Evolutionary conservation across 805 yeast genomes (phyloP), one percentile per base, ranked within the genome.

Genomic region (Lipomyces spencermartinsiae): DNA sequence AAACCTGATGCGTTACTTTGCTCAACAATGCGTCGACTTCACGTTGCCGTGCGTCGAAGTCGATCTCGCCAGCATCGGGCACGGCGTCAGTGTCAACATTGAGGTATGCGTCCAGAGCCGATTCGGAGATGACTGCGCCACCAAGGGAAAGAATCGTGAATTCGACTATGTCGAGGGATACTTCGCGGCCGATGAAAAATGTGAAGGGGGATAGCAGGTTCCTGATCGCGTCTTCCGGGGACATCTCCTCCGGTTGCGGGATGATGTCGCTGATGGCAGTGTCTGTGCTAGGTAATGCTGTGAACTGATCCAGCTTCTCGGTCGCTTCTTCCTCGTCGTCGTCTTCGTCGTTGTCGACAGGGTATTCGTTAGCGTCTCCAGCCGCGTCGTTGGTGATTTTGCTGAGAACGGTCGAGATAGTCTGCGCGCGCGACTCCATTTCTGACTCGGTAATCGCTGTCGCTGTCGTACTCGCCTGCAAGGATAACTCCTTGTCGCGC

Each of bases 121-220:
- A 86, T 80, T 95, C 99, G 75, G 97, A 89, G 59, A 93, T 86
- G 46, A 92, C 84, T 68, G 84, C 83, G 62, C 98, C 98, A 69
- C 98, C 98, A 75, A 90, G 87, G 0, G 97, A 86, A 66, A 93
- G 82, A 67, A 93, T 88, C 71, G 93, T 84, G 78, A 95, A 91
- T 81, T 95, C 98, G 72, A 94, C 82, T 73, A 93, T 86, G 74
- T 95, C 98, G 70, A 93, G 82, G 33, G 98, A 92, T 54, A 95
- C 98, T 82, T 95, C 99, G 80, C 99, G 90, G 64, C 98, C 97
- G 66, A 95, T 86, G 77, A 81, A 95, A 79, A 95, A 94, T 4
- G 89, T 86, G 78, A 93, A 90, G 65, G 86, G 85, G 57, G 89
- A 83, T 76, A 94, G 91, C 61, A 95, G 81, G 49, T 83, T 82